Evolutionary conservation across 2,329 filamentous ascomycete species (phyloP).

Genomic region (Curvularia spicifera): DNA sequence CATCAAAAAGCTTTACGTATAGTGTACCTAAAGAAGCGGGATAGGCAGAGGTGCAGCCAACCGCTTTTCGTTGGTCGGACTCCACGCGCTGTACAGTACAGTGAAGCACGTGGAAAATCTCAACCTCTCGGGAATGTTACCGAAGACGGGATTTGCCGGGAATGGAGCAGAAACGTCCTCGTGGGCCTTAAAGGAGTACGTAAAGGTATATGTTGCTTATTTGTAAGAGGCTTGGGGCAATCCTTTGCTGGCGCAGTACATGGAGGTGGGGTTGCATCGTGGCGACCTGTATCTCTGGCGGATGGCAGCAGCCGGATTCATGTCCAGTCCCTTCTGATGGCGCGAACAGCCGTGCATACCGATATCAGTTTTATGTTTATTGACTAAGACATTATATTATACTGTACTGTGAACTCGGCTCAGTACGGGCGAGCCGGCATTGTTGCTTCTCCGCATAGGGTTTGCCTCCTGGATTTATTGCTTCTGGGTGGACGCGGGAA

Average conservation of each 20-base stretch:
- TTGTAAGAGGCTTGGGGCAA: neutral
- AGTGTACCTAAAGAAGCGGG: neutral
- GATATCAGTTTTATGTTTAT: neutral
- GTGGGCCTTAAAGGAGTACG: neutral
- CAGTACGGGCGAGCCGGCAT: constrained; percentile 4
- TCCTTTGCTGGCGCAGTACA: neutral
- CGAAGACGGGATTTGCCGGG: neutral
- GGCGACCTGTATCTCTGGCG: neutral
- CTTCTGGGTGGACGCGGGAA: neutral
- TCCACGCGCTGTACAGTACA: neutral
- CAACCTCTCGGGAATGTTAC: neutral
- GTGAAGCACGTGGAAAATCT: neutral
- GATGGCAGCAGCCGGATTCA: neutral
- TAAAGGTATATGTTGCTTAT: constrained; percentile 8
- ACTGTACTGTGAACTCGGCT: neutral
- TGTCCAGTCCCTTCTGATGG: constrained; percentile 1
- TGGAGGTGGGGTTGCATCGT: constrained; percentile 1
- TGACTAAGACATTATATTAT: neutral
- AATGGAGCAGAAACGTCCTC: neutral
- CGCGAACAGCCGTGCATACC: neutral
- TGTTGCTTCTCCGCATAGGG: constrained; percentile 3
- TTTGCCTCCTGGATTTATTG: constrained; percentile 1
- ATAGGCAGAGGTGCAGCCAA: neutral
- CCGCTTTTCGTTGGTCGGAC: neutral
- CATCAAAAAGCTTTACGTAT: neutral